These are phyloP conservation scores for Scytalidium lignicola DNA, from an alignment of 2,329 filamentous ascomycete genomes.

Conservation along the genomic window DNA sequence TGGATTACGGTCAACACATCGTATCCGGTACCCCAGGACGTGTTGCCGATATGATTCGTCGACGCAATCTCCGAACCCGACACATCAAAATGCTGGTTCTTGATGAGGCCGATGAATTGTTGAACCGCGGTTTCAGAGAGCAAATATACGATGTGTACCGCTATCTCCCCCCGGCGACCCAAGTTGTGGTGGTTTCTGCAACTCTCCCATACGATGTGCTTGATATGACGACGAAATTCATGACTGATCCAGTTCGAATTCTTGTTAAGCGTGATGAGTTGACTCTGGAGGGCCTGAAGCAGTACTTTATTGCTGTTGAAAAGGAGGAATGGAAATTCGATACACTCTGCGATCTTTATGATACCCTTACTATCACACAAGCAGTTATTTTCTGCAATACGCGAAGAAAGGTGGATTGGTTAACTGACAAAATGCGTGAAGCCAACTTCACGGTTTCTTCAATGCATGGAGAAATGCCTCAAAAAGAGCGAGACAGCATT, in stretches of 20 bases:
- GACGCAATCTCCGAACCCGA: slow-evolving; percentile 65
- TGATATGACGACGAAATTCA: slow-evolving; percentile 99
- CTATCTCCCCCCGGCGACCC: slow-evolving; percentile 90
- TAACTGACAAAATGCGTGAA: slow-evolving; percentile 98
- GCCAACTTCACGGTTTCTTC: slow-evolving; percentile 97
- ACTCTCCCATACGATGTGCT: slow-evolving; percentile 97
- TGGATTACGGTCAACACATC: slow-evolving; percentile 96
- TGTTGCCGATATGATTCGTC: slow-evolving; percentile 80
- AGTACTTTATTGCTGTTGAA: slow-evolving; percentile 98
- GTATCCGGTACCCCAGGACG: slow-evolving; percentile 97
- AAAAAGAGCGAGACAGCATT: slow-evolving; percentile 96
- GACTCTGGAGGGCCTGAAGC: slow-evolving; percentile 94
- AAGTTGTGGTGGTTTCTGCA: slow-evolving; percentile 96
- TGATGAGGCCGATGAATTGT: slow-evolving; percentile 71
- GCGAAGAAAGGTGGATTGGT: slow-evolving; percentile 96
- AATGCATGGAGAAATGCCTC: slow-evolving; percentile 99
- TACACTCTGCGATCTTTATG: slow-evolving; percentile 96
- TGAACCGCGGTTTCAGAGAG: slow-evolving; percentile 94
- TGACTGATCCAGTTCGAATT: slow-evolving; percentile 95
- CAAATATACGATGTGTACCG: slow-evolving; percentile 99
- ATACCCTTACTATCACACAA: slow-evolving; percentile 96
- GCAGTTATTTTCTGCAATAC: slow-evolving; percentile 99
- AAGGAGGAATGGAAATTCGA: slow-evolving; percentile 99
- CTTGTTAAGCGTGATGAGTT: slow-evolving; percentile 98
- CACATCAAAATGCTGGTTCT: slow-evolving; percentile 77